Conservation (phyloP, 345 rosid genomes). For the Sisymbrium altissimum region DNA sequence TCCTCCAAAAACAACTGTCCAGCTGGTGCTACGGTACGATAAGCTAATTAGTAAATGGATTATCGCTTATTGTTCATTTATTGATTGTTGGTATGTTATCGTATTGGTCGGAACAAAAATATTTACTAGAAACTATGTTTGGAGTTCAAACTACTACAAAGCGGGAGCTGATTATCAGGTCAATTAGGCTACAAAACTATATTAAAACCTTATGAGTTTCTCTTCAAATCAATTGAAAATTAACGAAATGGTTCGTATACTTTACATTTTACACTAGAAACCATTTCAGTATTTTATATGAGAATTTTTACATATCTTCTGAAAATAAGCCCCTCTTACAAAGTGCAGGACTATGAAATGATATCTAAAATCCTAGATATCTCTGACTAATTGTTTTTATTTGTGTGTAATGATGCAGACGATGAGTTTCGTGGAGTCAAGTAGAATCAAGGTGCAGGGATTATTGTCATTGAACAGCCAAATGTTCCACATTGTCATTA, state of each 20-base stretch:
- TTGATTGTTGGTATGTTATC: neutral
- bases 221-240: neutral
- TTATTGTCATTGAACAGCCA: neutral
- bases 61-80: neutral
- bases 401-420: neutral
- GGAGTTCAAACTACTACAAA: neutral
- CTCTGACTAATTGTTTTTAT: neutral
- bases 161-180: neutral
- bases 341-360: neutral
- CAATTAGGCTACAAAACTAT: neutral
- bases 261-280: neutral
- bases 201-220: neutral
- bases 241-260: neutral
- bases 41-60: neutral
- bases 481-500: neutral
- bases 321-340: neutral
- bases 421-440: neutral
- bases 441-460: neutral
- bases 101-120: neutral
- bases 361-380: neutral
- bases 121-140: neutral
- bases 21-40: constrained; percentile 47
- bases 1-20: constrained; percentile 33
- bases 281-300: neutral
- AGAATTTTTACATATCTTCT: neutral